A percentile compares a stretch with the other conserved stretches of the same genome.
Conservation (phyloP, 176 grass and related monocot species). For the Dendrocalamus sinicus region DNA sequence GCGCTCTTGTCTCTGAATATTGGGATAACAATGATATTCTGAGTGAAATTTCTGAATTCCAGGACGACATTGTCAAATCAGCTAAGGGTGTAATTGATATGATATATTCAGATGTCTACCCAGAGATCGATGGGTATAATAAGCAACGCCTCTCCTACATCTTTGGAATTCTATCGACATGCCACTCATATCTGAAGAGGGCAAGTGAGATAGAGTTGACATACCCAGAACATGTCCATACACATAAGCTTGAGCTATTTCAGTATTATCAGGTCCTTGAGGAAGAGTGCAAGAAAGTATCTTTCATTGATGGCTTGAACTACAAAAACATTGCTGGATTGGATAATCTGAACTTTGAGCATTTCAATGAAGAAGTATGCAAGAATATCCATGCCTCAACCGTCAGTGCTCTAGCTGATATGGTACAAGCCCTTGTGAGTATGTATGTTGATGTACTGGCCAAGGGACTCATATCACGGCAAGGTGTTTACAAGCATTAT, state of each 20-base stretch:
- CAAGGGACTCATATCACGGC: conserved; percentile 79
- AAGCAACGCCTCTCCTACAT: conserved; percentile 90
- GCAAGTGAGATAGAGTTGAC: conserved; percentile 58
- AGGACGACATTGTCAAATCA: conserved; percentile 80
- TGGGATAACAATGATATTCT: conserved; percentile 93
- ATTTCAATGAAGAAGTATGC: conserved; percentile 96
- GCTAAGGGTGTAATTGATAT: conserved; percentile 79
- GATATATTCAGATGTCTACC: conserved; percentile 78
- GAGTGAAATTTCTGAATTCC: conserved; percentile 84
- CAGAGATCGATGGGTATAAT: conserved; percentile 79
- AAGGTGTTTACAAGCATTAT: conserved; percentile 94
- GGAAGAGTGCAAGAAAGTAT: conserved; percentile 87
- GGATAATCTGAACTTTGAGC: conserved; percentile 95
- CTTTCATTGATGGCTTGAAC: conserved; percentile 76
- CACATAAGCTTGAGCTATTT: conserved; percentile 75
- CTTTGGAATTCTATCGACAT: conserved; percentile 87
- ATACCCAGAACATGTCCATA: conserved; percentile 73
- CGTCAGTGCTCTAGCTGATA: conserved; percentile 67
- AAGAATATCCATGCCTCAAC: conserved; percentile 75
- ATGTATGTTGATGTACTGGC: conserved; percentile 70
- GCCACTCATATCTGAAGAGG: conserved; percentile 66
- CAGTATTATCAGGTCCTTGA: conserved; percentile 92
- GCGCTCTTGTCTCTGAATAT: conserved; percentile 79
- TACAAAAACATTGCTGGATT: conserved; percentile 90
- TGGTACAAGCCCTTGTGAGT: conserved; percentile 75